Conservation (phyloP, 208 protist species). For the Trypanosoma cruzi region DNA sequence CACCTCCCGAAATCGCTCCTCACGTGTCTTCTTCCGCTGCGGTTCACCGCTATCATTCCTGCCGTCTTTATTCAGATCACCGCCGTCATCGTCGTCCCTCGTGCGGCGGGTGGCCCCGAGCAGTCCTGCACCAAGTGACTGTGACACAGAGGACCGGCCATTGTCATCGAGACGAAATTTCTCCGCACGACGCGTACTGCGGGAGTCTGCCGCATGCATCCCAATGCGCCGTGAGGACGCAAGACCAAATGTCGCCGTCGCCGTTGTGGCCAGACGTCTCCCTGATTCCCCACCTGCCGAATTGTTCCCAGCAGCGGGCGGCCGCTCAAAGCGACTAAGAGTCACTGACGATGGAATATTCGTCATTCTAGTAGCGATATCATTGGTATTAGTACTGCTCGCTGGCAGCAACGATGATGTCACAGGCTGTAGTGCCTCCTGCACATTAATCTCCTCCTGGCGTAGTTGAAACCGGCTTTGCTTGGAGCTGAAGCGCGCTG, state of each 20-base stretch:
- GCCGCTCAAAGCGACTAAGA: conserved; percentile 19
- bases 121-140: conserved; percentile 21
- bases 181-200: conserved; percentile 39
- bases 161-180: conserved; percentile 32
- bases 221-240: conserved; percentile 4
- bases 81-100: conserved; percentile 11
- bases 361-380: not conserved
- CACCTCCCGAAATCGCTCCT: conserved; percentile 71
- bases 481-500: conserved; percentile 66
- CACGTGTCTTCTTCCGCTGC: conserved; percentile 43
- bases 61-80: conserved; percentile 17
- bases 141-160: conserved; percentile 5
- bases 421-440: conserved; percentile 26
- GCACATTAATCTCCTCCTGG: conserved; percentile 67
- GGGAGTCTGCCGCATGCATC: conserved; percentile 11
- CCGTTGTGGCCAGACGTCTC: conserved; percentile 2
- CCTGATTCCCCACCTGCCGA: not conserved
- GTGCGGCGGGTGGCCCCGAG: conserved; percentile 18
- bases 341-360: not conserved
- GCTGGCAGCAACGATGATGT: not conserved
- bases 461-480: conserved; percentile 81
- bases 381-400: not conserved
- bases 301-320: conserved; percentile 3
- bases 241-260: conserved; percentile 28
- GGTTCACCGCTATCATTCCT: conserved; percentile 23